Base-by-base conservation (phyloP, 1,139 yeast genomes). In the Geotrichum siamense region DNA sequence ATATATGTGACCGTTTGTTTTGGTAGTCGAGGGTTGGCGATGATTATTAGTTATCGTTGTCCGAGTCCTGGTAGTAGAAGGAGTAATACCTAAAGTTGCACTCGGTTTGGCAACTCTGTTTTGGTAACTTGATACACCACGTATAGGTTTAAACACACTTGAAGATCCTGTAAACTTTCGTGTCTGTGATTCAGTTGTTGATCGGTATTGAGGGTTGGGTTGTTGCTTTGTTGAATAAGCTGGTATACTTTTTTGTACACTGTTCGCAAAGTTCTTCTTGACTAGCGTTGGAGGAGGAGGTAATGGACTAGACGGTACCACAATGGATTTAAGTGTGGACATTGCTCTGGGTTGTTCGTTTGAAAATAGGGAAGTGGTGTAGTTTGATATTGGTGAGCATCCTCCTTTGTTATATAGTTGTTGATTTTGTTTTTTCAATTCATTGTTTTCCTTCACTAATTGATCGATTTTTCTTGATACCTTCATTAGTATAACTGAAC, bases 181-280 rank as follows among this genome's bases (percentile, higher is more conserved):
- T 17, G 9, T 16, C 10, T 27, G n/a, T 4, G 6, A 20, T 12
- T 29, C 36, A 12, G 35, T 19, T 5, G 12, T 3, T 3, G 41
- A 27, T 27, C 43, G 12, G 36, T 5, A 30, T 2, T 21, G 15
- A n/a, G 16, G 6, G 15, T 8, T 15, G 16, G 32, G 8, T 6
- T 8, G 13, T 15, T 15, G 17, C 32, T n/a, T 28, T 28, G 8
- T 28, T 23, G 26, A 23, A 15, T 8, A 8, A n/a, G 16, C 17
- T 10, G 38, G 32, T 17, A 37, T 32, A 17, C 37, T 39, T 26
- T 38, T 37, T 23, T 42, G 45, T 13, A 42, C 45, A 21, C 32
- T 29, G 9, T 32, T 30, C 2, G 41, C 45, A 38, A 42, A 42
- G 30, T 30, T 27, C n/a, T 26, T 26, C 21, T 20, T 19, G 22